Percentiles rank a stretch among this genome's conserved stretches.
Evolutionary conservation across 257 asterid species (phyloP).

Genomic region (Ehretia macrophylla): DNA sequence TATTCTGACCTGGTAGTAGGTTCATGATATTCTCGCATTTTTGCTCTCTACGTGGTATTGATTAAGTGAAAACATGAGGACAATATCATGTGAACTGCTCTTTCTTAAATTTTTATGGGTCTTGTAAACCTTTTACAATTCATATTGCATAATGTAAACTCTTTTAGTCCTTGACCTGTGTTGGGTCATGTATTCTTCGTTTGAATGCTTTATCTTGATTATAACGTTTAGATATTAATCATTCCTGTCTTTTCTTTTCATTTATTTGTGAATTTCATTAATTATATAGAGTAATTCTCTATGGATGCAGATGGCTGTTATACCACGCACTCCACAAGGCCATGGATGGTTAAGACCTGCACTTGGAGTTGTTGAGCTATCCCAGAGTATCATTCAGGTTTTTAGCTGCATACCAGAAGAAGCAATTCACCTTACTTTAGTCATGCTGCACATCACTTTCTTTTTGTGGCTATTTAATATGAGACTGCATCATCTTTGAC

Average conservation of each 20-base stretch:
- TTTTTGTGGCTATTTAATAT: no score
- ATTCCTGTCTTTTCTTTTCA: background rate
- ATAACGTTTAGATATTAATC: background rate
- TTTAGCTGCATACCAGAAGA: constrained; percentile 1
- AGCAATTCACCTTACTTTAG: background rate
- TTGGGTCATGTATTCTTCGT: background rate
- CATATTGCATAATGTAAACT: background rate
- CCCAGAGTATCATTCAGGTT: constrained; percentile 95
- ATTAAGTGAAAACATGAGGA: no score
- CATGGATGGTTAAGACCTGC: constrained; percentile 99
- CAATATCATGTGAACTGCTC: no score
- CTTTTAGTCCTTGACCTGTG: background rate
- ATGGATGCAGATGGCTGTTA: constrained; percentile 74
- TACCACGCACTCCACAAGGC: constrained; percentile 85
- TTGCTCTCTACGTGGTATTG: background rate
- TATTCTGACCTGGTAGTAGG: constrained; percentile 16
- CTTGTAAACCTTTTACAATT: no score
- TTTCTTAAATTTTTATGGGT: no score
- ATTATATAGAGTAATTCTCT: background rate
- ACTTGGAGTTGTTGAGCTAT: constrained; percentile 87
- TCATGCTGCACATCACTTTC: background rate
- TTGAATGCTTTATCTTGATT: background rate
- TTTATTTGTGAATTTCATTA: background rate
- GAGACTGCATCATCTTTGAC: no score
- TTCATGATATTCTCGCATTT: background rate